A percentile compares a stretch with the other conserved stretches of the same genome.
Evolutionary conservation across 2,329 filamentous ascomycete species (phyloP).

Genomic region (Penicillium polonicum): DNA sequence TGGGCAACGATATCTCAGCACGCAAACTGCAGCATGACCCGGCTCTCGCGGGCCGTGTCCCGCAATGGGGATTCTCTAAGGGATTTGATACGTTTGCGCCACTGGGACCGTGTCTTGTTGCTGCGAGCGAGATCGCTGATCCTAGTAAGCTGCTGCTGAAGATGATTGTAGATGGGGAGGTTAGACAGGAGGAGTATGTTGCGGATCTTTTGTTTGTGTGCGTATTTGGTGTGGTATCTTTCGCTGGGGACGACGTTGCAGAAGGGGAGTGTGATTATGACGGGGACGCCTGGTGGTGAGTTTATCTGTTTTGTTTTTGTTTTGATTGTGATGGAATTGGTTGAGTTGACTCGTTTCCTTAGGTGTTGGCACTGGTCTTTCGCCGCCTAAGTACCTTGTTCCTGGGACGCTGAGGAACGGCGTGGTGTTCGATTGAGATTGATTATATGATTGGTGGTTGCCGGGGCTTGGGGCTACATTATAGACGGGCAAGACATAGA

Average conservation of each 20-base stretch:
- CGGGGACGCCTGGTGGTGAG: constrained; percentile 47
- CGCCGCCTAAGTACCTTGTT: constrained; percentile 39
- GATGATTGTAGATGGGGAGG: constrained; percentile 51
- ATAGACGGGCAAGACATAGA: not conserved
- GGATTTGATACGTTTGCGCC: constrained; percentile 59
- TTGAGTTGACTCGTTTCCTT: not conserved
- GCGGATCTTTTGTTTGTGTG: constrained; percentile 50
- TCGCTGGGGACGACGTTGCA: constrained; percentile 44
- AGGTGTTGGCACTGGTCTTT: constrained; percentile 46
- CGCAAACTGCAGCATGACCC: constrained; percentile 55
- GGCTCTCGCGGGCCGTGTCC: constrained; percentile 50
- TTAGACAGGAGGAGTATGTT: constrained; percentile 46
- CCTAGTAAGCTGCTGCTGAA: constrained; percentile 45
- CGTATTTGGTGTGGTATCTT: constrained; percentile 35
- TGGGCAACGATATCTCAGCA: constrained; percentile 56
- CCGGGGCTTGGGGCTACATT: not conserved
- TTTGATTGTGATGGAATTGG: not conserved
- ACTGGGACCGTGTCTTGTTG: constrained; percentile 52
- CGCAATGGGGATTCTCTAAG: constrained; percentile 58
- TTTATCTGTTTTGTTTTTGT: not conserved
- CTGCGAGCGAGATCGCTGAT: constrained; percentile 43
- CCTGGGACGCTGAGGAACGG: constrained; percentile 45
- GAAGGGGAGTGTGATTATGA: constrained; percentile 52
- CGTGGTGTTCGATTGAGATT: constrained; percentile 22
- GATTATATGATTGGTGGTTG: not conserved